phyloP scores from a whole-genome alignment of 1,284 basidiomycete genomes.

The Macrocybe sp. region DNA sequence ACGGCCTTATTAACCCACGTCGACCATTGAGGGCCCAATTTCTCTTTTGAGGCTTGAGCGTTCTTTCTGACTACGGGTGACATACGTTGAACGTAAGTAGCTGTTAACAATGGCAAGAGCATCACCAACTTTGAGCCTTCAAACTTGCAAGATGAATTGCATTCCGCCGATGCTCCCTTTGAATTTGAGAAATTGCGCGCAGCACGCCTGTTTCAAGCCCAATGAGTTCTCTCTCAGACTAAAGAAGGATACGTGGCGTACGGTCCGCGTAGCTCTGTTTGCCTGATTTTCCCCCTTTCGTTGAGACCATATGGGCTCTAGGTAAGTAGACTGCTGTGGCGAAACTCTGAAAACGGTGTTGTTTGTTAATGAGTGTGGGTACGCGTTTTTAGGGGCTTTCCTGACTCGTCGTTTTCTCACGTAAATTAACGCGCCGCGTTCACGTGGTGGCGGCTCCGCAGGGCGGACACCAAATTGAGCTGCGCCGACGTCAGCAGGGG shows the following conservation, averaged over 20 bases:
- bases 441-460: too few relatives aligned
- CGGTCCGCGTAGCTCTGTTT: too few relatives aligned
- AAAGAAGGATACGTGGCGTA: background rate
- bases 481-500: too few relatives aligned
- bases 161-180: constrained; percentile 39
- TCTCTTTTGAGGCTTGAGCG: constrained; percentile 39
- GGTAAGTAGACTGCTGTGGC: too few relatives aligned
- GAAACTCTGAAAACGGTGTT: too few relatives aligned
- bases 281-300: too few relatives aligned
- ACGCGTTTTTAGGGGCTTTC: too few relatives aligned
- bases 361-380: too few relatives aligned
- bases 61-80: constrained; percentile 37
- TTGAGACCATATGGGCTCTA: too few relatives aligned
- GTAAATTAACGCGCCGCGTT: too few relatives aligned
- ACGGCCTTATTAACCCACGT: constrained; percentile 45
- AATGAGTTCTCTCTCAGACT: constrained; percentile 2
- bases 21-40: constrained; percentile 45
- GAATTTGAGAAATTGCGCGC: constrained; percentile 37
- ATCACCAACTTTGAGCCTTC: constrained; percentile 35
- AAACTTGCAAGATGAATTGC: constrained; percentile 42
- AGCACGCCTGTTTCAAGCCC: constrained; percentile 35
- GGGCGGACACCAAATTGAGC: too few relatives aligned
- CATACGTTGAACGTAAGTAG: background rate
- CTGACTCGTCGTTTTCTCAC: too few relatives aligned
- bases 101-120: background rate